Evolutionary conservation across 257 asterid species (phyloP).

Genomic region (Cruciata laevipes): DNA sequence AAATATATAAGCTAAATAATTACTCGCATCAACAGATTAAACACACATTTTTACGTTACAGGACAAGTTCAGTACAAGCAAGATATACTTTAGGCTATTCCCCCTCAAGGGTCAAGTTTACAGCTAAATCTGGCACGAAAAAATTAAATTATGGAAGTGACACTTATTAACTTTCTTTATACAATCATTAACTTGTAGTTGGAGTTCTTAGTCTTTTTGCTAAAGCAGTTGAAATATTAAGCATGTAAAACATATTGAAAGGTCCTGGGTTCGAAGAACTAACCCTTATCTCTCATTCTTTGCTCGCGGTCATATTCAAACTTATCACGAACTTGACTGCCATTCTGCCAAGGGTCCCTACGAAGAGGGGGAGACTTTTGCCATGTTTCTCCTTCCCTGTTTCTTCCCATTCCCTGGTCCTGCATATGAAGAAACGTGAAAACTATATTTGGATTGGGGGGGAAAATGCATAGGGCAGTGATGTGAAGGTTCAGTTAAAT

Average conservation of each 20-base stretch:
- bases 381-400: constrained; percentile 43
- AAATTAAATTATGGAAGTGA: too few species aligned
- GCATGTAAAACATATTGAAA: constrained; percentile 10
- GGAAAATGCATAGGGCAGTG: neutral
- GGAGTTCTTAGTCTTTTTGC: neutral
- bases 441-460: neutral
- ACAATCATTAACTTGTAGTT: neutral
- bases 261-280: constrained; percentile 18
- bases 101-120: too few species aligned
- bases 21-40: neutral
- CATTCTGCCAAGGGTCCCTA: constrained; percentile 53
- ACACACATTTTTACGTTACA: neutral
- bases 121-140: too few species aligned
- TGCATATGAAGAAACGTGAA: constrained; percentile 19
- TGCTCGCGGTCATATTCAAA: constrained; percentile 87
- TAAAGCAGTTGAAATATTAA: constrained; percentile 1
- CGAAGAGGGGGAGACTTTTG: constrained; percentile 68
- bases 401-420: constrained; percentile 47
- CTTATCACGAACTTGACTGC: constrained; percentile 73
- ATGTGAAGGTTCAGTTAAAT: neutral
- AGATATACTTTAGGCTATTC: neutral
- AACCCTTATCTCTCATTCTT: constrained; percentile 87
- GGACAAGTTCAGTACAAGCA: neutral
- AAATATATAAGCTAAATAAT: constrained; percentile 3
- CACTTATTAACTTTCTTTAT: neutral